Evolutionary conservation across 2,329 filamentous ascomycete species (phyloP), one percentile per base, ranked within the genome.

Genomic region (Neonectria sp.): DNA sequence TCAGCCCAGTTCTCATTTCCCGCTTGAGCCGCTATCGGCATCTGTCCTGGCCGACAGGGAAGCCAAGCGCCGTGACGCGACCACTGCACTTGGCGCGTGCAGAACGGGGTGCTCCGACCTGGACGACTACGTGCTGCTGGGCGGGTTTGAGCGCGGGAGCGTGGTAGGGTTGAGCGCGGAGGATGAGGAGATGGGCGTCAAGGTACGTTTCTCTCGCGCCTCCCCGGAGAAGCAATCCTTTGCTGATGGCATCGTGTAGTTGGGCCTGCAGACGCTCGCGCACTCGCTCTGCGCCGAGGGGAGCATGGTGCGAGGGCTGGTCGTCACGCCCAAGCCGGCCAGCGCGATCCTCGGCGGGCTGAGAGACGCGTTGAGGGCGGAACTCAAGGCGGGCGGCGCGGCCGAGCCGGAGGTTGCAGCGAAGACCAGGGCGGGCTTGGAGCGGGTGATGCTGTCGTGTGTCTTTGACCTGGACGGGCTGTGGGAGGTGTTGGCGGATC

Each of bases 391-490:
- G 25, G 2, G 69, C 73, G 45, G 55, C 57, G 37, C n/a, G 3
- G 60, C 67, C n/a, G 55, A 60, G 4, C 71, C 70, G 7, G 55
- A 71, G 5, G 68, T 68, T 3, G 74, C 67, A 55, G 60, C 33
- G 8, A 75, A 73, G 35, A 73, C 82, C 31, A 80, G 75, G 58
- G 71, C 73, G 3, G 82, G 80, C 63, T 78, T 91, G 4, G 85
- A 86, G 52, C 80, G 81, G 52, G 84, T 90, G 4, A 82, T 85
- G 35, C 81, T 91, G 31, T 86, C 87, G 27, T 82, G 86, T 27
- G 84, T 91, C 1, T 91, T 91, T 70, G 88, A 90, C 66, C 71
- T 89, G 12, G 84, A 89, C 52, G 89, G 89, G 0, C 71, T 91
- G 21, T 85, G 82, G 82, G 88, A 91, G 74, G 88, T 88, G 1